Evolutionary conservation across 495 filamentous ascomycete species (phyloP).

Genomic region (Darksidea phi): DNA sequence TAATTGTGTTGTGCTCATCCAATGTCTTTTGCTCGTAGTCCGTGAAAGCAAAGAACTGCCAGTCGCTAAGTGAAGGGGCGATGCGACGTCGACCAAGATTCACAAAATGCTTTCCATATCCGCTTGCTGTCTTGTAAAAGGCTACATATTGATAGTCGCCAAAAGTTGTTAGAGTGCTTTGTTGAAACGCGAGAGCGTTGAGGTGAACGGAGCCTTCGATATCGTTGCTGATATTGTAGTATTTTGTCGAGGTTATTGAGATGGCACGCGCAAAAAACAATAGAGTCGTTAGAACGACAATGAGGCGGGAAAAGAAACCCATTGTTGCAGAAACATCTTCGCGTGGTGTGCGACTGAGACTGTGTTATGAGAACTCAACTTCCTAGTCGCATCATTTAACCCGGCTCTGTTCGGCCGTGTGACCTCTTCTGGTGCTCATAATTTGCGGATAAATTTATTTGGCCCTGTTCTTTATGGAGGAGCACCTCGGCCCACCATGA

Average conservation of each 20-base stretch:
- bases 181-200: conserved; percentile 24
- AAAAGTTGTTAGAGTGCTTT: conserved; percentile 18
- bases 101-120: conserved; percentile 26
- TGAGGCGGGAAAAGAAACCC: background rate
- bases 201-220: conserved; percentile 20
- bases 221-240: conserved; percentile 20
- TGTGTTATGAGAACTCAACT: too few relatives aligned
- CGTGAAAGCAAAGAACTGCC: conserved; percentile 20
- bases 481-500: too few relatives aligned
- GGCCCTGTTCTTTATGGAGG: background rate
- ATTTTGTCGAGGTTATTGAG: conserved; percentile 10
- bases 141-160: conserved; percentile 27
- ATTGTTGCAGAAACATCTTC: background rate
- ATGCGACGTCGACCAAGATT: conserved; percentile 18
- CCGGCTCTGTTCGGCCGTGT: background rate
- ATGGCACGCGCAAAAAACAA: background rate
- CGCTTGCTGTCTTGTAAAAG: conserved; percentile 15
- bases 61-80: conserved; percentile 11
- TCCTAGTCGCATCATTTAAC: too few relatives aligned
- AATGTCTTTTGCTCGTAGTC: conserved; percentile 29
- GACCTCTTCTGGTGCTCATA: background rate
- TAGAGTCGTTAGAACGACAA: background rate
- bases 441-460: conserved; percentile 1
- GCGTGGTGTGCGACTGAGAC: too few relatives aligned
- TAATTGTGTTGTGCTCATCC: conserved; percentile 30